Percentiles rank a stretch among this genome's conserved stretches.
These are phyloP conservation scores for Aspergillus alliaceus DNA, from an alignment of 2,329 filamentous ascomycete species.

Conservation along the genomic window DNA sequence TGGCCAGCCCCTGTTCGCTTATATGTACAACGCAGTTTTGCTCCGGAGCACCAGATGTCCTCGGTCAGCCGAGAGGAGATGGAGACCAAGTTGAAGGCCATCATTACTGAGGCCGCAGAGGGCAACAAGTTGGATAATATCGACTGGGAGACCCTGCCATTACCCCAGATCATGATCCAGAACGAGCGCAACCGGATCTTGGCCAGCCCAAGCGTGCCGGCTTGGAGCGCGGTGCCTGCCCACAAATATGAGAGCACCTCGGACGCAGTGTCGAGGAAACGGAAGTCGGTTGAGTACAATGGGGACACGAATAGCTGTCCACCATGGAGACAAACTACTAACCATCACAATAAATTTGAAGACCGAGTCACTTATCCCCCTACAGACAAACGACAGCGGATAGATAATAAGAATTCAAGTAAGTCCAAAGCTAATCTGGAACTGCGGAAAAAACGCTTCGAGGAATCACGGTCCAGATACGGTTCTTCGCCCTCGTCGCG, in stretches of 20 bases:
- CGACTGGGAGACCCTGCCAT: slow-evolving; percentile 79
- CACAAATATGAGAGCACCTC: slow-evolving; percentile 24
- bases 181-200: slow-evolving; percentile 61
- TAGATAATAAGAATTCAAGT: slow-evolving; percentile 64
- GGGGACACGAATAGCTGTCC: slow-evolving; percentile 55
- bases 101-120: slow-evolving; percentile 81
- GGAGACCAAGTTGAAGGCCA: slow-evolving; percentile 78
- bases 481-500: slow-evolving; percentile 41
- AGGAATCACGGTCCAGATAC: slow-evolving; percentile 51
- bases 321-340: slow-evolving; percentile 78
- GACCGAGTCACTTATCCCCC: slow-evolving; percentile 70
- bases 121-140: slow-evolving; percentile 68
- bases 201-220: slow-evolving; percentile 44
- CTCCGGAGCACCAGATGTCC: slow-evolving; percentile 66
- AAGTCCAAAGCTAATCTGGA: slow-evolving; percentile 87
- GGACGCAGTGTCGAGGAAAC: slow-evolving; percentile 63
- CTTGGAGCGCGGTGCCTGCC: slow-evolving; percentile 19
- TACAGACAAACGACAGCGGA: slow-evolving; percentile 52
- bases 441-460: slow-evolving; percentile 85
- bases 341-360: slow-evolving; percentile 62
- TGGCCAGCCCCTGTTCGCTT: slow-evolving; percentile 81
- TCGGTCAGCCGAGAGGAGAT: slow-evolving; percentile 68
- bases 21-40: slow-evolving; percentile 89
- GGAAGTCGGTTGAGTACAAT: slow-evolving; percentile 71
- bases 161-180: slow-evolving; percentile 81